Percentiles rank a stretch among this genome's conserved stretches.
phyloP scores from a whole-genome alignment of 768 basidiomycete genomes.

The Boletus sp. region DNA sequence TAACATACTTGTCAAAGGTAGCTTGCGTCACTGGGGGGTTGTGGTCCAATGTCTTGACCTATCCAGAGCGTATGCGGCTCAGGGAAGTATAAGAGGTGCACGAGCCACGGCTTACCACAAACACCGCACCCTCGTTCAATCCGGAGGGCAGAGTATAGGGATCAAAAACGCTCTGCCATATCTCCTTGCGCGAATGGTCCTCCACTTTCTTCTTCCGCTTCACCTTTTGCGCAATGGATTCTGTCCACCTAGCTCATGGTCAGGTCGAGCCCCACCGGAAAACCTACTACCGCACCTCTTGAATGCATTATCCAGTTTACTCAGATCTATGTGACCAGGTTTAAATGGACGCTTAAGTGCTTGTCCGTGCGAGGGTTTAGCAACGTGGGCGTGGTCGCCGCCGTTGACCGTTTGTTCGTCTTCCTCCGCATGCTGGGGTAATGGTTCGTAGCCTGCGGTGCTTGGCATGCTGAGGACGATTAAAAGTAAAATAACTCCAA shows the following conservation, averaged over 20 bases:
- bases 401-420: slow-evolving; percentile 39
- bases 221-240: slow-evolving; percentile 81
- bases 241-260: slow-evolving; percentile 62
- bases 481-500: neutral
- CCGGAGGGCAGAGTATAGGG: slow-evolving; percentile 45
- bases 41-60: slow-evolving; percentile 83
- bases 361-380: slow-evolving; percentile 26
- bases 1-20: slow-evolving; percentile 64
- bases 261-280: neutral
- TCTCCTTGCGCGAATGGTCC: slow-evolving; percentile 63
- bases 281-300: slow-evolving; percentile 50
- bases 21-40: slow-evolving; percentile 69
- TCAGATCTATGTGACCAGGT: slow-evolving; percentile 72
- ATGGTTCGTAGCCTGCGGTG: slow-evolving; percentile 44
- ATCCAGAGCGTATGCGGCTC: slow-evolving; percentile 3
- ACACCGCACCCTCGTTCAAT: slow-evolving; percentile 24
- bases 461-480: slow-evolving; percentile 36
- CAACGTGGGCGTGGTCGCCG: slow-evolving; percentile 24
- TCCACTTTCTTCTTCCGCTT: slow-evolving; percentile 73
- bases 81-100: neutral
- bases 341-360: slow-evolving; percentile 34
- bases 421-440: slow-evolving; percentile 41
- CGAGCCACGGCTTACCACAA: slow-evolving; percentile 14
- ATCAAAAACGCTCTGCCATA: slow-evolving; percentile 80
- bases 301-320: slow-evolving; percentile 78